These are phyloP conservation scores for Tolypocladium ovalisporum DNA, from an alignment of 2,329 filamentous ascomycete genomes.

Conservation along the genomic window DNA sequence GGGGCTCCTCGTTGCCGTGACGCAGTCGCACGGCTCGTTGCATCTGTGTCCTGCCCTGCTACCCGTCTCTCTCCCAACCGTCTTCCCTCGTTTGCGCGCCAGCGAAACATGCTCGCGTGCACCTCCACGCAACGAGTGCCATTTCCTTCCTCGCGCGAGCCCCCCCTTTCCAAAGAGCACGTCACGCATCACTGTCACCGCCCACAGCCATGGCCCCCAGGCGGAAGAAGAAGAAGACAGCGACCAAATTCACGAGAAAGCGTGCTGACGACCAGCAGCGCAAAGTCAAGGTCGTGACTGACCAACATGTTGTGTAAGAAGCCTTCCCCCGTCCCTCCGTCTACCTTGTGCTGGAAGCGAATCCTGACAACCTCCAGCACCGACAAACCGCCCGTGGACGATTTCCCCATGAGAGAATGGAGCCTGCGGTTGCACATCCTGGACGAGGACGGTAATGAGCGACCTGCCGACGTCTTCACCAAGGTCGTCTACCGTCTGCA, in stretches of 20 bases:
- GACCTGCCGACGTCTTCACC: slow-evolving; percentile 75
- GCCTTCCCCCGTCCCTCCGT: slow-evolving; percentile 18
- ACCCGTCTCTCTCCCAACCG: neutral
- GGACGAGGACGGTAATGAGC: slow-evolving; percentile 76
- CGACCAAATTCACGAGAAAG: neutral
- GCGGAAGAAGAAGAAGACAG: neutral
- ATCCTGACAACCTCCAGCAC: slow-evolving; percentile 27
- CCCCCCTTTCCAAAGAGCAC: neutral
- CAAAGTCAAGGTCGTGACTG: slow-evolving; percentile 83
- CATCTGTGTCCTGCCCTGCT: neutral
- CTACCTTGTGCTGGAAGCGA: slow-evolving; percentile 2
- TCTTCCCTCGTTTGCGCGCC: neutral
- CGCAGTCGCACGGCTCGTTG: neutral
- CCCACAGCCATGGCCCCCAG: neutral
- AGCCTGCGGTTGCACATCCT: slow-evolving; percentile 75
- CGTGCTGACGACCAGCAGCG: slow-evolving; percentile 48
- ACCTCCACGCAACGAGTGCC: neutral
- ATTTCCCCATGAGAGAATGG: slow-evolving; percentile 90
- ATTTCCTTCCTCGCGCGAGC: slow-evolving; percentile 3
- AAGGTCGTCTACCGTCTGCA: slow-evolving; percentile 91
- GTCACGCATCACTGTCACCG: neutral
- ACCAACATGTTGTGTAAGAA: slow-evolving; percentile 73
- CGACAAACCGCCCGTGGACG: slow-evolving; percentile 70
- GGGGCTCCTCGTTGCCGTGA: neutral
- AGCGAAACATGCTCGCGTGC: neutral